A percentile compares a stretch with the other conserved stretches of the same genome.
phyloP scores from a whole-genome alignment of 2,329 filamentous ascomycete genomes.

The Penicillium sp. region DNA sequence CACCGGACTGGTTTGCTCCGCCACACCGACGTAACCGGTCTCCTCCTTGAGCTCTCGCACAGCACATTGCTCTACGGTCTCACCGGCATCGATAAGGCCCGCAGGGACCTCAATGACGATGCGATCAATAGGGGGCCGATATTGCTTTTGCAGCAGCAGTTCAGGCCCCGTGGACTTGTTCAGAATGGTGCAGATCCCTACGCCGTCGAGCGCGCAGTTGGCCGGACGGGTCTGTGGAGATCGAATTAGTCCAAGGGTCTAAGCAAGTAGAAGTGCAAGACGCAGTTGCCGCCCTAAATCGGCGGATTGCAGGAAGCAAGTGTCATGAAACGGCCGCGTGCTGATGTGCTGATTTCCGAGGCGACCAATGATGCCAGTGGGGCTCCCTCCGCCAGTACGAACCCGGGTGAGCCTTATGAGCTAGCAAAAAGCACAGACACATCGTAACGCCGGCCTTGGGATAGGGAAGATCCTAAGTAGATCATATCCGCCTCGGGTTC shows the following conservation, averaged over 20 bases:
- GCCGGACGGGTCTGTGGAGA: slow-evolving; percentile 45
- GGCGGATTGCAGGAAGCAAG: background rate
- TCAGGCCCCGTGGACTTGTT: slow-evolving; percentile 52
- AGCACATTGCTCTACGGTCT: slow-evolving; percentile 56
- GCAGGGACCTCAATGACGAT: slow-evolving; percentile 61
- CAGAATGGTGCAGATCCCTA: slow-evolving; percentile 61
- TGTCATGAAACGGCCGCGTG: background rate
- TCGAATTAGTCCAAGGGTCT: slow-evolving; percentile 8
- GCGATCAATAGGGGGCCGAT: slow-evolving; percentile 58
- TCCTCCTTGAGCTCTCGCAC: slow-evolving; percentile 62
- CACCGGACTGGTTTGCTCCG: slow-evolving; percentile 41
- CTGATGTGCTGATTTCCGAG: background rate
- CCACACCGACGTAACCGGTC: slow-evolving; percentile 59
- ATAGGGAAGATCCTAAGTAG: background rate
- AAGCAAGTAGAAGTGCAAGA: background rate
- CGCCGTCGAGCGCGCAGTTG: slow-evolving; percentile 54
- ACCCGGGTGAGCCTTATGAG: background rate
- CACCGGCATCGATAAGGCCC: slow-evolving; percentile 58
- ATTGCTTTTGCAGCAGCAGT: slow-evolving; percentile 58
- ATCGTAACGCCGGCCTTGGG: background rate
- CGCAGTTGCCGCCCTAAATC: background rate
- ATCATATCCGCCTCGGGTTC: background rate
- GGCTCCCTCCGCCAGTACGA: background rate
- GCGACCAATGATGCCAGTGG: slow-evolving; percentile 7
- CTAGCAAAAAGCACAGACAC: background rate